phyloP scores from a whole-genome alignment of 2,329 filamentous ascomycete species.

The Ampelomyces quisqualis region DNA sequence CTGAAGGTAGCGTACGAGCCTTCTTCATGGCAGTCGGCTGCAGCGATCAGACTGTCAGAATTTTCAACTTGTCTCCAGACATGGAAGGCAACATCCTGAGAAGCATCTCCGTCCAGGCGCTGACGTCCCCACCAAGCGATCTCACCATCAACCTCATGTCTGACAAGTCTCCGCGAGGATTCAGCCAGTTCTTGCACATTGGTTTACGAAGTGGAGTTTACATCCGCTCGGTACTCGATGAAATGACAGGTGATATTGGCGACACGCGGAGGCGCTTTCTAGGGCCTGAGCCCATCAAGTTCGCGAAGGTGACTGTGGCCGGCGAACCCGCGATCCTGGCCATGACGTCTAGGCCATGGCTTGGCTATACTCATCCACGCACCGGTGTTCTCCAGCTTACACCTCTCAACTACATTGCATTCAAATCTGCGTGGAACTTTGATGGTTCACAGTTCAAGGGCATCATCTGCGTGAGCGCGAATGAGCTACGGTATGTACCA shows the following conservation, averaged over 20 bases:
- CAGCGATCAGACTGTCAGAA: slow-evolving; percentile 92
- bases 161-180: slow-evolving; percentile 85
- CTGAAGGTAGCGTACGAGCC: slow-evolving; percentile 83
- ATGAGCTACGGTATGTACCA: slow-evolving; percentile 73
- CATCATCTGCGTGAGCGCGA: slow-evolving; percentile 89
- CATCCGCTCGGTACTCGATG: slow-evolving; percentile 89
- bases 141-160: slow-evolving; percentile 93
- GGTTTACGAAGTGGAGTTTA: slow-evolving; percentile 95
- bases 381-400: slow-evolving; percentile 89
- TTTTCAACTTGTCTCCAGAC: slow-evolving; percentile 86
- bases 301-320: slow-evolving; percentile 89
- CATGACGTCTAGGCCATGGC: slow-evolving; percentile 90
- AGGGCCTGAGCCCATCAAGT: slow-evolving; percentile 82
- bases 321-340: slow-evolving; percentile 83
- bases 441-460: slow-evolving; percentile 93
- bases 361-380: slow-evolving; percentile 87
- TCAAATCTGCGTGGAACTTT: slow-evolving; percentile 96
- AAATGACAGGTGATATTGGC: slow-evolving; percentile 90
- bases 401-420: slow-evolving; percentile 79
- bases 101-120: slow-evolving; percentile 89
- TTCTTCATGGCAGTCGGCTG: slow-evolving; percentile 95
- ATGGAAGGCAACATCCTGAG: slow-evolving; percentile 69
- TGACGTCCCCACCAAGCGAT: slow-evolving; percentile 86
- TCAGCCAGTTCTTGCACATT: slow-evolving; percentile 91
- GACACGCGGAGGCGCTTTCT: slow-evolving; percentile 94